Evolutionary conservation across 2,329 filamentous ascomycete species (phyloP).

Genomic region (Dactylonectria estremocensis): DNA sequence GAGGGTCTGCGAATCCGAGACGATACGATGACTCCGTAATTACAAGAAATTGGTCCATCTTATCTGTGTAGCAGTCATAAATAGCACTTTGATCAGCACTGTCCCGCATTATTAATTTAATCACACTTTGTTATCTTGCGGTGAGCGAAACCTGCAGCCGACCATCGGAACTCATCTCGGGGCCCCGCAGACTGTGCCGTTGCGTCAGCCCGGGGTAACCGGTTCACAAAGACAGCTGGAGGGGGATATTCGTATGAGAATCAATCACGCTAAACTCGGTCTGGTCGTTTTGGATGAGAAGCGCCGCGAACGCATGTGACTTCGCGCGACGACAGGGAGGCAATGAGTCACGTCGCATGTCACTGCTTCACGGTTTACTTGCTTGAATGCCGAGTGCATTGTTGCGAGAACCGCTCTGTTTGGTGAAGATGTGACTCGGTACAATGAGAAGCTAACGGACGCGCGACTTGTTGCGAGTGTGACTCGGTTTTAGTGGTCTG

Average conservation of each 20-base stretch:
- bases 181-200: background rate
- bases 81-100: too few species aligned
- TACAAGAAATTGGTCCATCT: too few species aligned
- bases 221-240: background rate
- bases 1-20: conserved; percentile 4
- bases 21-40: conserved; percentile 1
- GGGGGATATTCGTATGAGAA: background rate
- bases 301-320: conserved; percentile 25
- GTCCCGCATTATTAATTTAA: background rate
- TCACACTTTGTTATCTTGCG: background rate
- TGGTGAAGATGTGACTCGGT: conserved; percentile 1
- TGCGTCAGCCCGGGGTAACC: background rate
- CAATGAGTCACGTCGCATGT: conserved; percentile 33
- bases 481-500: conserved; percentile 9
- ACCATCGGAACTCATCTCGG: conserved; percentile 6
- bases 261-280: background rate
- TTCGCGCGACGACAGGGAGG: conserved; percentile 28
- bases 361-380: background rate
- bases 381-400: background rate
- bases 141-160: background rate
- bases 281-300: background rate
- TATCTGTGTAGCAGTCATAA: too few species aligned
- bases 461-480: conserved; percentile 9
- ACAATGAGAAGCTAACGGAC: background rate
- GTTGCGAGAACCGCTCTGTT: background rate